phyloP scores from a whole-genome alignment of 805 yeast species.

The Wickerhamomyces kurtzmanii region DNA sequence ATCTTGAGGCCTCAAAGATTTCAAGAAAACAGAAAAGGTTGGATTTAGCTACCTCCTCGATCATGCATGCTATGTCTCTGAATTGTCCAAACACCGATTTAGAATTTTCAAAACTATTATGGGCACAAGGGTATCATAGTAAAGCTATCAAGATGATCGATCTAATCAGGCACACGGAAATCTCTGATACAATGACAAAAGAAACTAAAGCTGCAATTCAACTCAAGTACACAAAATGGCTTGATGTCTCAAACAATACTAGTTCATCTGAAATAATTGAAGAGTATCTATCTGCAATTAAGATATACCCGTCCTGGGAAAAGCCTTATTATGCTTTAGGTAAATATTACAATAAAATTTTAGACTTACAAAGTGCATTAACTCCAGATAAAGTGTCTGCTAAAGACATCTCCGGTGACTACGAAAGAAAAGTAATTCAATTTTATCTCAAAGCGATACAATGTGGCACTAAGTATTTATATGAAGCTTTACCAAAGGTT shows the following conservation, averaged over 20 bases:
- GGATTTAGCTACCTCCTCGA: slow-evolving; percentile 62
- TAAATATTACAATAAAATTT: slow-evolving; percentile 63
- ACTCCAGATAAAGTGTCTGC: slow-evolving; percentile 8
- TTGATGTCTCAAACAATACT: slow-evolving; percentile 77
- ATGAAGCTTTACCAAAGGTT: slow-evolving; percentile 85
- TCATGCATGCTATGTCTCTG: slow-evolving; percentile 41
- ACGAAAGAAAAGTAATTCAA: slow-evolving; percentile 45
- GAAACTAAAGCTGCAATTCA: slow-evolving; percentile 34
- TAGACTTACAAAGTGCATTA: slow-evolving; percentile 49
- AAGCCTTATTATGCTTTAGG: slow-evolving; percentile 78
- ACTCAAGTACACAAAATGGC: slow-evolving; percentile 78
- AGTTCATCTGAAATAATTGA: slow-evolving; percentile 63
- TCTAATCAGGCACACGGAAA: slow-evolving; percentile 23
- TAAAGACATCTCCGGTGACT: slow-evolving; percentile 32
- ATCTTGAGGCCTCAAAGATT: slow-evolving; percentile 49
- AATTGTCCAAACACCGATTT: slow-evolving; percentile 39
- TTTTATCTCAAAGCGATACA: slow-evolving; percentile 51
- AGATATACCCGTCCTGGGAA: slow-evolving; percentile 53
- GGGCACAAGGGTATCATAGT: slow-evolving; percentile 85
- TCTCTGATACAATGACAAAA: slow-evolving; percentile 11
- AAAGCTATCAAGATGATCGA: slow-evolving; percentile 67
- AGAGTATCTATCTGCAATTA: slow-evolving; percentile 54
- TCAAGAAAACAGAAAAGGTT: slow-evolving; percentile 61
- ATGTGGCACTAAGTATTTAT: slow-evolving; percentile 54
- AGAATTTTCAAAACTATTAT: slow-evolving; percentile 73